phyloP scores from a whole-genome alignment of 2,329 filamentous ascomycete species.

The Aspergillus nomiae region DNA sequence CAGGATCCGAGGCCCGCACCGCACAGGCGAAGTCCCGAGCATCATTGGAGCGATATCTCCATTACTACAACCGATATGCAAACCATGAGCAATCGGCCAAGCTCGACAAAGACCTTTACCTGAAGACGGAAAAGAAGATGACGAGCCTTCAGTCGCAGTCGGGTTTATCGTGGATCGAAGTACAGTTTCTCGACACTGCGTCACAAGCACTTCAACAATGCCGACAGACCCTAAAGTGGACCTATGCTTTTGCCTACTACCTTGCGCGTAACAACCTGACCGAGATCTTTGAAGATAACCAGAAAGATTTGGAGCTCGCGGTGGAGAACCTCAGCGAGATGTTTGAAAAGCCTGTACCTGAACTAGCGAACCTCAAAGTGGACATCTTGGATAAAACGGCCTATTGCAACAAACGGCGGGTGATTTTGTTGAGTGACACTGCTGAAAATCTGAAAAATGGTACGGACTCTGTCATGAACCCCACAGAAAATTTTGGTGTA shows the following conservation, averaged over 20 bases:
- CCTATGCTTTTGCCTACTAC: slow-evolving; percentile 97
- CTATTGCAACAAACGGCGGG: slow-evolving; percentile 89
- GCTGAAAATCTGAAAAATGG: slow-evolving; percentile 88
- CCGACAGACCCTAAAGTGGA: slow-evolving; percentile 99
- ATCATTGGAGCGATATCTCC: slow-evolving; percentile 91
- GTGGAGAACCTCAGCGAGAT: slow-evolving; percentile 97
- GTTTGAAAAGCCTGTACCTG: slow-evolving; percentile 95
- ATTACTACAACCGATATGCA: slow-evolving; percentile 98
- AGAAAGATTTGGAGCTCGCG: slow-evolving; percentile 95
- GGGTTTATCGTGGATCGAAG: slow-evolving; percentile 98
- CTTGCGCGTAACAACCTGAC: slow-evolving; percentile 94
- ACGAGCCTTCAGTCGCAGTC: slow-evolving; percentile 89
- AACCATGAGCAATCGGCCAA: slow-evolving; percentile 98
- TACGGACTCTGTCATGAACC: slow-evolving; percentile 48
- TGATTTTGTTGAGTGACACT: slow-evolving; percentile 89
- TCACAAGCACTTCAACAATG: slow-evolving; percentile 94
- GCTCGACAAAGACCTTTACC: slow-evolving; percentile 91
- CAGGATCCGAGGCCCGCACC: slow-evolving; percentile 83
- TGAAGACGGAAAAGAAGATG: slow-evolving; percentile 99
- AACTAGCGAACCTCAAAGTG: slow-evolving; percentile 83
- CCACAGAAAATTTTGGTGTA: background rate
- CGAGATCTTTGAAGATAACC: slow-evolving; percentile 97
- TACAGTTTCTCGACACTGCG: slow-evolving; percentile 92
- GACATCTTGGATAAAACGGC: slow-evolving; percentile 99
- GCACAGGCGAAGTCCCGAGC: slow-evolving; percentile 88